A percentile compares a stretch with the other conserved stretches of the same genome.
Conservation (phyloP, 192 early-diverging fungal species). For the Cetraspora pellucida region DNA sequence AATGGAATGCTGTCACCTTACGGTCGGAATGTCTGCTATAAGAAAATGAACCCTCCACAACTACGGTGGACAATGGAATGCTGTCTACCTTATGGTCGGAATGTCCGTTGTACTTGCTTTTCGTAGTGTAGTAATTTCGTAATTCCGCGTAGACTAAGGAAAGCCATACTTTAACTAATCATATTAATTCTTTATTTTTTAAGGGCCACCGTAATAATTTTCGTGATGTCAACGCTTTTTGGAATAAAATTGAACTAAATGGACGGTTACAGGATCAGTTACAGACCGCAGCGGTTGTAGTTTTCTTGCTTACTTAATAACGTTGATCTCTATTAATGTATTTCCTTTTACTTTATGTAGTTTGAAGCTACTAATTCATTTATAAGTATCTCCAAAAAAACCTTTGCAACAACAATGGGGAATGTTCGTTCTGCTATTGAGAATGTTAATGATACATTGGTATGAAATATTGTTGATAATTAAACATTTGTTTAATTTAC, state of each 20-base stretch:
- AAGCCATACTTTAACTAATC: slow-evolving; percentile 24
- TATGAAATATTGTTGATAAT: slow-evolving; percentile 23
- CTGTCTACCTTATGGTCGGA: slow-evolving; percentile 32
- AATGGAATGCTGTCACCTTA: slow-evolving; percentile 31
- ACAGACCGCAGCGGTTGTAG: slow-evolving; percentile 20
- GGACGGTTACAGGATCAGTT: background rate
- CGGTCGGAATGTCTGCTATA: slow-evolving; percentile 27
- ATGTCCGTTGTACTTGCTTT: slow-evolving; percentile 28
- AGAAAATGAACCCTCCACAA: slow-evolving; percentile 29
- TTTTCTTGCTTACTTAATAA: slow-evolving; percentile 1
- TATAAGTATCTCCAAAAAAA: slow-evolving; percentile 1
- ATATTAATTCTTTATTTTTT: slow-evolving; percentile 24
- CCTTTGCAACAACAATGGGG: slow-evolving; percentile 4
- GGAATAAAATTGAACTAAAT: slow-evolving; percentile 38
- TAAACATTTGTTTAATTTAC: slow-evolving; percentile 15
- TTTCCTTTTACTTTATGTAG: slow-evolving; percentile 17
- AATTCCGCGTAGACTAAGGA: background rate
- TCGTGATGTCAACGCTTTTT: slow-evolving; percentile 19
- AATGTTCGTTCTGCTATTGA: slow-evolving; percentile 5
- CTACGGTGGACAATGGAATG: slow-evolving; percentile 23
- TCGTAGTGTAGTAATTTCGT: slow-evolving; percentile 14
- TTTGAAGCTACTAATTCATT: slow-evolving; percentile 15
- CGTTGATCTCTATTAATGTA: background rate
- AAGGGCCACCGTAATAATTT: slow-evolving; percentile 14
- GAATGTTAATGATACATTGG: slow-evolving; percentile 27